Evolutionary conservation across 2,329 filamentous ascomycete species (phyloP).

Genomic region (Endoconidiophora laricicola): DNA sequence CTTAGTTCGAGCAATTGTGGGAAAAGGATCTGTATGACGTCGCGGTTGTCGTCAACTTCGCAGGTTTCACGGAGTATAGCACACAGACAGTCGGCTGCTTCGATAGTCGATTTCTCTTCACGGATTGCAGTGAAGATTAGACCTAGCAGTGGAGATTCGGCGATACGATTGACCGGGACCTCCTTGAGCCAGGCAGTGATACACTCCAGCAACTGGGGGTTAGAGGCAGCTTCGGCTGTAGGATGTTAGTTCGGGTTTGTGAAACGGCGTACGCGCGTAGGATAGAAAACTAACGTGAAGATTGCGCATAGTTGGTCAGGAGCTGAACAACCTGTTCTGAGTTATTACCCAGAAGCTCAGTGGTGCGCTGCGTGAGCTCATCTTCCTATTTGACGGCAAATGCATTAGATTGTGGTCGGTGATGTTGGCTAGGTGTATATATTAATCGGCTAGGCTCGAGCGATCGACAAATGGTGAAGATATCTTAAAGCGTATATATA

Average conservation of each 20-base stretch:
- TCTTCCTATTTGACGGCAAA: constrained; percentile 59
- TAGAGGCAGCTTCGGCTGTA: constrained; percentile 57
- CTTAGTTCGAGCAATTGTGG: constrained; percentile 62
- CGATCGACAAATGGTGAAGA: constrained; percentile 1
- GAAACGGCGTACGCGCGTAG: background rate
- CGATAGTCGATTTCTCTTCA: constrained; percentile 62
- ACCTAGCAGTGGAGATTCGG: constrained; percentile 70
- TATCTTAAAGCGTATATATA: constrained; percentile 2
- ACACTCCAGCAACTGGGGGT: constrained; percentile 83
- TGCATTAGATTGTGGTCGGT: constrained; percentile 27
- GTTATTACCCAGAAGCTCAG: constrained; percentile 81
- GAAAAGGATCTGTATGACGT: constrained; percentile 67
- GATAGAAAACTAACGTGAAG: constrained; percentile 49
- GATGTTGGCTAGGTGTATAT: background rate
- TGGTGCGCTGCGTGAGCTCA: constrained; percentile 71
- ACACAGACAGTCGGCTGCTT: constrained; percentile 83
- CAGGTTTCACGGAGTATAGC: constrained; percentile 81
- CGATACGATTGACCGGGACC: constrained; percentile 67
- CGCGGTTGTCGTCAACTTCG: constrained; percentile 80
- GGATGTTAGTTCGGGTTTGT: background rate
- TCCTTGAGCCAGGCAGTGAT: constrained; percentile 95
- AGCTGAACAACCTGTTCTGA: constrained; percentile 73
- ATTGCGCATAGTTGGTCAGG: constrained; percentile 79
- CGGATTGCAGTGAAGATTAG: constrained; percentile 64
- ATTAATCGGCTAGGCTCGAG: constrained; percentile 1